Conservation (phyloP, 2,329 filamentous ascomycete genomes). For the Colletotrichum tofieldiae region DNA sequence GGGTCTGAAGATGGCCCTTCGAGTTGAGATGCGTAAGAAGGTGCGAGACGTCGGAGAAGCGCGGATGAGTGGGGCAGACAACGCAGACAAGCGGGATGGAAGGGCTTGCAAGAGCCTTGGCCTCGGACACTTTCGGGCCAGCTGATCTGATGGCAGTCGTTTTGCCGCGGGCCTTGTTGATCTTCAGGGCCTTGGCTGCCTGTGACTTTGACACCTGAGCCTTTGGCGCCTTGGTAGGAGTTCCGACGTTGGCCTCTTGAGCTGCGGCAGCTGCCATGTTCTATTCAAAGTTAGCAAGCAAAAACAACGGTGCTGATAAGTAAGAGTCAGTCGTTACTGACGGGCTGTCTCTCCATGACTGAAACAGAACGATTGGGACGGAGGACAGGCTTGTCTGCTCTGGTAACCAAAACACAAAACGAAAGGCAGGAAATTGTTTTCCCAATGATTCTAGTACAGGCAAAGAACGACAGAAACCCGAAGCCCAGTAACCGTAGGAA, state of each 20-base stretch:
- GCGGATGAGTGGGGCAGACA: conserved; percentile 85
- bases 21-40: conserved; percentile 93
- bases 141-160: conserved; percentile 42
- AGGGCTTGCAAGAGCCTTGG: conserved; percentile 36
- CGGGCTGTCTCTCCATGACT: conserved; percentile 27
- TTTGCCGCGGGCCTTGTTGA: conserved; percentile 4
- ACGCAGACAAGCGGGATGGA: conserved; percentile 82
- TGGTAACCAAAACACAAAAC: conserved; percentile 41
- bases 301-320: background rate
- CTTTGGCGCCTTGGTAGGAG: conserved; percentile 13
- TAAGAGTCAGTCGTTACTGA: conserved; percentile 35
- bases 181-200: conserved; percentile 9
- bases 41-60: conserved; percentile 92
- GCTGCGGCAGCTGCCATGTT: conserved; percentile 56
- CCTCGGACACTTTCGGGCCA: conserved; percentile 43
- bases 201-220: background rate
- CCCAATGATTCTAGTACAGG: conserved; percentile 5
- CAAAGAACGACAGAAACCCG: conserved; percentile 34
- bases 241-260: conserved; percentile 13
- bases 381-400: conserved; percentile 17
- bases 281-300: conserved; percentile 43
- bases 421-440: conserved; percentile 28
- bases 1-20: conserved; percentile 89
- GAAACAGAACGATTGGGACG: conserved; percentile 25
- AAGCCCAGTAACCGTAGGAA: conserved; percentile 6